Evolutionary conservation across 129 eudicot genomes (phyloP), one percentile per base, ranked within the genome.

Genomic region (Calendula officinalis): DNA sequence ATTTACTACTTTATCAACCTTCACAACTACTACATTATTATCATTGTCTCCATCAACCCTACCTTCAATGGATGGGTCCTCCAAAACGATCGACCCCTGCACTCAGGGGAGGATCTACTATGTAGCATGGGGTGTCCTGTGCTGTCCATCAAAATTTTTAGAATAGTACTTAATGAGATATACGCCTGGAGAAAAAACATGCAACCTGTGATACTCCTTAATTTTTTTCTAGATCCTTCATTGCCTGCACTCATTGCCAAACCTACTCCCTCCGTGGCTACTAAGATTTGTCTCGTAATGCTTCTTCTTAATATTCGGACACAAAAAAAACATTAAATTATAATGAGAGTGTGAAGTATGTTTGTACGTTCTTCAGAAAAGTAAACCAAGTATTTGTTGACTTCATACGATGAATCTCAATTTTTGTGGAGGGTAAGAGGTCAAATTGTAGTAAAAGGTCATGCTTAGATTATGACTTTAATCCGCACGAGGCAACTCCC

Each of bases 401-500:
- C 74, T 69, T 46, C 57, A 69, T 69, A 69, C 74, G 3, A 69
- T 57, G 74, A 44, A 69, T 36, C 74, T 56, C 14, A 17, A 30
- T 58, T 46, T 35, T 48, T 22, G 30, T 36, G 11, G 34, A 12
- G 30, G 58, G 48, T 33, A 46, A 59, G 12, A 37, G 17, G 59
- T 47, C 67, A 46, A 69, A 40, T 47, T 58, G 50, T 51, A 47
- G 30, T 22, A 37, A 45, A 69, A 12, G 46, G 60, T 22, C 71
- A 51, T 15, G 39, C 39, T 38, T 38, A 22, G 60, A 69, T 16
- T 37, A 48, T 47, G 58, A 47, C 46, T 37, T 36, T 3, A 69
- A 35, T 69, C 17, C 60, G 67, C 75, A 69, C 67, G 75, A 69
- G 75, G 75, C 40, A 30, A 12, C 74, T 57, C 27, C 45, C 4